Evolutionary conservation across 2,329 filamentous ascomycete species (phyloP), one percentile per base, ranked within the genome.

Genomic region (Penicillium frequentans): DNA sequence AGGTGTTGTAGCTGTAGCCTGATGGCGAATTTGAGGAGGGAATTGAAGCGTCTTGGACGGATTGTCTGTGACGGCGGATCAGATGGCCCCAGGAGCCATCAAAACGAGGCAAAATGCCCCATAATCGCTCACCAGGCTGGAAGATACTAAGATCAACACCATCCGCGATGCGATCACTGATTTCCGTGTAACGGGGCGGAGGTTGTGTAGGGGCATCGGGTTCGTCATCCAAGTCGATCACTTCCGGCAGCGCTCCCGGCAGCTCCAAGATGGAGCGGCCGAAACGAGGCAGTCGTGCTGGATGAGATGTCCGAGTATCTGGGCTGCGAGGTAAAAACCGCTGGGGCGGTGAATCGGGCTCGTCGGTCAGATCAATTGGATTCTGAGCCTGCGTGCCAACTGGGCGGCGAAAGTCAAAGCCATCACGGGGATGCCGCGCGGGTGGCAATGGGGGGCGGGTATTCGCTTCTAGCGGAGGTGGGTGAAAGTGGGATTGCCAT

Each of bases 351-450:
- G 69, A 70, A 43, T 77, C 76, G 1, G 76, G 70, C 8, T 80
- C 79, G 24, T 77, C 71, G 16, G 79, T 81, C 21, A 82, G 66
- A 62, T 82, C 78, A 33, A 82, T 80, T 9, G 79, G 71, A 46
- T 70, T 68, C 11, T 64, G 66, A 23, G 64, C 52, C n/a, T 68
- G 56, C n/a, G 63, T 74, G 4, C 72, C 75, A 16, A 76, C 70
- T 1, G 84, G 84, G 58, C 82, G 75, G 57, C 84, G 75, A 59
- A 77, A 82, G 60, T 86, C 84, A 45, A 79, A 73, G 4, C 83
- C 83, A 72, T 85, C 81, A n/a, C 83, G 80, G 14, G 75, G 68
- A 61, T 71, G 81, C 59, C 77, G 73, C 57, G 67, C 64, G 44
- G 65, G 67, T 66, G 73, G 71, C 61, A 72, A 59, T 48, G 58